Evolutionary conservation across 2,329 filamentous ascomycete species (phyloP).

Genomic region (Fusarium sororula): DNA sequence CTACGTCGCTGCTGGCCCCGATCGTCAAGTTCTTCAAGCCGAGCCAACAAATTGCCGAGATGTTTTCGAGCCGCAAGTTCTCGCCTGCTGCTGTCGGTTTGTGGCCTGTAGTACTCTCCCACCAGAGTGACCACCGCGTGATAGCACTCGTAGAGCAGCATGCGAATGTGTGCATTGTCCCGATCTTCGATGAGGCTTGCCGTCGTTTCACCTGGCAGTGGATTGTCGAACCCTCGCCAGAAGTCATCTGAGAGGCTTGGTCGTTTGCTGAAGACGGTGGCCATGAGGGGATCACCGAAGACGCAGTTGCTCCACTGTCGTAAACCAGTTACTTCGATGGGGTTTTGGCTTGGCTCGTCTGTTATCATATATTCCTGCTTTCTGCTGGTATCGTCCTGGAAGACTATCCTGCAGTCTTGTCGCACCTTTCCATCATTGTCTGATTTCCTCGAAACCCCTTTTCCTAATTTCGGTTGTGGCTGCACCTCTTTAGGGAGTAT

Average conservation of each 20-base stretch:
- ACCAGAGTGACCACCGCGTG: conserved; percentile 63
- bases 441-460: background rate
- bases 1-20: conserved; percentile 42
- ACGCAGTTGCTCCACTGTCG: conserved; percentile 67
- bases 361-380: background rate
- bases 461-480: background rate
- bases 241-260: conserved; percentile 56
- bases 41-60: conserved; percentile 57
- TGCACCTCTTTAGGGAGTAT: background rate
- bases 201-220: conserved; percentile 15
- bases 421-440: background rate
- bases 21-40: conserved; percentile 55
- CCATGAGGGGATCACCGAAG: conserved; percentile 68
- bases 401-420: background rate
- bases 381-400: conserved; percentile 1
- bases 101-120: conserved; percentile 63
- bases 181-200: conserved; percentile 53
- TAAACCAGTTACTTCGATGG: conserved; percentile 58
- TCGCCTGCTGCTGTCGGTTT: conserved; percentile 55
- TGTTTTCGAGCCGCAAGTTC: conserved; percentile 64
- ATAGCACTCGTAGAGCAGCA: conserved; percentile 68
- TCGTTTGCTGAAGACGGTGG: conserved; percentile 57
- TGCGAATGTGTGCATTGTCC: conserved; percentile 54
- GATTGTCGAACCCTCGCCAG: conserved; percentile 56
- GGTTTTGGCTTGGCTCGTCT: background rate